phyloP scores from a whole-genome alignment of 768 basidiomycete genomes.

The Coprinopsis cinerea region DNA sequence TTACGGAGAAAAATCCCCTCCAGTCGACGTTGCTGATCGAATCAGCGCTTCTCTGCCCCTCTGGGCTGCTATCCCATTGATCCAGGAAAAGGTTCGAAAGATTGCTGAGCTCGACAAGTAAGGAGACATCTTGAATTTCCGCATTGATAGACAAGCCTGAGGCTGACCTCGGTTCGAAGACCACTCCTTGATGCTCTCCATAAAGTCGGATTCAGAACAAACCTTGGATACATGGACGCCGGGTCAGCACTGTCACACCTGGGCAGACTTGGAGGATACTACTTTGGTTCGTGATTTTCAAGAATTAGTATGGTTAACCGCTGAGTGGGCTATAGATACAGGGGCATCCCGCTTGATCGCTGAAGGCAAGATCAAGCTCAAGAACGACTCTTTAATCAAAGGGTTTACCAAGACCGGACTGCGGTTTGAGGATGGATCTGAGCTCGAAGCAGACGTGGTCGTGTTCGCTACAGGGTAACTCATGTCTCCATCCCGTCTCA shows the following conservation, averaged over 20 bases:
- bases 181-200: slow-evolving; percentile 32
- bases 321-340: slow-evolving; percentile 33
- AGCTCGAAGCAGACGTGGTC: slow-evolving; percentile 47
- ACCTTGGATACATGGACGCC: slow-evolving; percentile 34
- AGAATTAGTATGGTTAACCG: neutral
- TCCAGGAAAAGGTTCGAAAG: slow-evolving; percentile 14
- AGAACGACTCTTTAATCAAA: slow-evolving; percentile 48
- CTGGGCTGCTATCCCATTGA: slow-evolving; percentile 17
- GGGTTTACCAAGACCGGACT: slow-evolving; percentile 39
- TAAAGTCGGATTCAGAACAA: slow-evolving; percentile 40
- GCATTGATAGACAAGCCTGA: neutral
- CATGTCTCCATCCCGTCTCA: neutral
- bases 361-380: slow-evolving; percentile 68
- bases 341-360: slow-evolving; percentile 57
- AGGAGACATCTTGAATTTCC: neutral
- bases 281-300: slow-evolving; percentile 24
- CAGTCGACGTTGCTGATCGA: slow-evolving; percentile 45
- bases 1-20: slow-evolving; percentile 44
- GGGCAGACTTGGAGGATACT: slow-evolving; percentile 31
- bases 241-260: slow-evolving; percentile 29
- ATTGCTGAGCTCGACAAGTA: slow-evolving; percentile 34
- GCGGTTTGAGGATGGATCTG: slow-evolving; percentile 43
- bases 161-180: slow-evolving; percentile 15
- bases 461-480: slow-evolving; percentile 53
- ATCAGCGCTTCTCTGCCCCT: slow-evolving; percentile 43